Evolutionary conservation across 2,329 filamentous ascomycete species (phyloP).

Genomic region (Gliomastix tumulicola): DNA sequence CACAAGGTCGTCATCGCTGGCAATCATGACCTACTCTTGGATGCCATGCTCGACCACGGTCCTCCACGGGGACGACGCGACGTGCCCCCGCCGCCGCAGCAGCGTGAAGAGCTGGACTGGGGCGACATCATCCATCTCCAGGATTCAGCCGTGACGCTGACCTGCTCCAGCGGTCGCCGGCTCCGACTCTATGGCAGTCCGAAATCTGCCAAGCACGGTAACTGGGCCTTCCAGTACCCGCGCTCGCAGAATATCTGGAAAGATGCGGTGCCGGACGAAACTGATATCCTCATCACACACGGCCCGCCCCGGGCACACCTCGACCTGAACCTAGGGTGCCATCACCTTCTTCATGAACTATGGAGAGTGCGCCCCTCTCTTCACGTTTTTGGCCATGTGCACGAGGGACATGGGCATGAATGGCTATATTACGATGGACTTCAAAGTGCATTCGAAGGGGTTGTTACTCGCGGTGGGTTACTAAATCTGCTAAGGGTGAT

Average conservation of each 20-base stretch:
- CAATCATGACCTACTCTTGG: slow-evolving; percentile 32
- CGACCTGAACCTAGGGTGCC: slow-evolving; percentile 23
- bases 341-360: slow-evolving; percentile 32
- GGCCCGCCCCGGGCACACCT: slow-evolving; percentile 25
- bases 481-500: not conserved
- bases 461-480: slow-evolving; percentile 2
- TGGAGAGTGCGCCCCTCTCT: slow-evolving; percentile 50
- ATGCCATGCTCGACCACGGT: no score
- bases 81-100: not conserved
- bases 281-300: slow-evolving; percentile 31
- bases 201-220: slow-evolving; percentile 19
- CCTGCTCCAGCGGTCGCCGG: slow-evolving; percentile 15
- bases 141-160: slow-evolving; percentile 9
- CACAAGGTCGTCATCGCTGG: slow-evolving; percentile 37
- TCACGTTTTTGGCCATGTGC: slow-evolving; percentile 61
- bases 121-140: slow-evolving; percentile 15
- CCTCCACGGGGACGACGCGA: no score
- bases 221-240: slow-evolving; percentile 34
- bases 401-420: slow-evolving; percentile 40
- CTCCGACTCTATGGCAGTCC: slow-evolving; percentile 22
- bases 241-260: slow-evolving; percentile 17
- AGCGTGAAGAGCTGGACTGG: slow-evolving; percentile 11
- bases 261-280: slow-evolving; percentile 11
- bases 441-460: slow-evolving; percentile 4
- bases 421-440: slow-evolving; percentile 15